A percentile compares a stretch with the other conserved stretches of the same genome.
Conservation (phyloP, 2,329 filamentous ascomycete genomes). For the Xylaria hypoxylon region DNA sequence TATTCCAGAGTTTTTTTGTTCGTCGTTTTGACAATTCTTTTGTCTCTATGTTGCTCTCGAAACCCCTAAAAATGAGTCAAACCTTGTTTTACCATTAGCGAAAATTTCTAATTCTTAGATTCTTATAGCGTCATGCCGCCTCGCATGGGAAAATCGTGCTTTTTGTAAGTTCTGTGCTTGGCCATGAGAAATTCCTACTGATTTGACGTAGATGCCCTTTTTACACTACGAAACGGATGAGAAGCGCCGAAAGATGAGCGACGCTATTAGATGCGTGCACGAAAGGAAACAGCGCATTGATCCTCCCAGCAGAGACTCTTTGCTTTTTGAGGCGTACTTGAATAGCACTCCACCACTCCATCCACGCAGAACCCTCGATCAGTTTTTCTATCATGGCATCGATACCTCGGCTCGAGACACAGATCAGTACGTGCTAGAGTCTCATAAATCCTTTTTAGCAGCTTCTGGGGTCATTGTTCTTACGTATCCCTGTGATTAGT, state of each 20-base stretch:
- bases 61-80: neutral
- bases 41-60: neutral
- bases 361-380: conserved; percentile 71
- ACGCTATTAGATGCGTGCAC: conserved; percentile 57
- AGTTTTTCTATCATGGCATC: conserved; percentile 74
- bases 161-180: conserved; percentile 49
- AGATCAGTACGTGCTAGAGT: conserved; percentile 59
- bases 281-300: conserved; percentile 48
- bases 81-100: neutral
- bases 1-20: neutral
- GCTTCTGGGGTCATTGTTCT: neutral
- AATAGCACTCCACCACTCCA: conserved; percentile 62
- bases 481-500: neutral
- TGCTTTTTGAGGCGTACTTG: conserved; percentile 62
- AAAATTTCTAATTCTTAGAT: neutral
- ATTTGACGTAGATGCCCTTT: conserved; percentile 67
- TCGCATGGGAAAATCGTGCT: conserved; percentile 53
- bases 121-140: conserved; percentile 41
- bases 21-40: neutral
- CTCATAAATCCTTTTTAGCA: neutral
- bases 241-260: conserved; percentile 66
- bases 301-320: conserved; percentile 54
- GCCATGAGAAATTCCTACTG: neutral
- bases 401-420: conserved; percentile 69
- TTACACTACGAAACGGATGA: conserved; percentile 72